Evolutionary conservation across 1,284 basidiomycete genomes (phyloP), one percentile per base, ranked within the genome.

Genomic region (Cutaneotrichosporon daszewskae): DNA sequence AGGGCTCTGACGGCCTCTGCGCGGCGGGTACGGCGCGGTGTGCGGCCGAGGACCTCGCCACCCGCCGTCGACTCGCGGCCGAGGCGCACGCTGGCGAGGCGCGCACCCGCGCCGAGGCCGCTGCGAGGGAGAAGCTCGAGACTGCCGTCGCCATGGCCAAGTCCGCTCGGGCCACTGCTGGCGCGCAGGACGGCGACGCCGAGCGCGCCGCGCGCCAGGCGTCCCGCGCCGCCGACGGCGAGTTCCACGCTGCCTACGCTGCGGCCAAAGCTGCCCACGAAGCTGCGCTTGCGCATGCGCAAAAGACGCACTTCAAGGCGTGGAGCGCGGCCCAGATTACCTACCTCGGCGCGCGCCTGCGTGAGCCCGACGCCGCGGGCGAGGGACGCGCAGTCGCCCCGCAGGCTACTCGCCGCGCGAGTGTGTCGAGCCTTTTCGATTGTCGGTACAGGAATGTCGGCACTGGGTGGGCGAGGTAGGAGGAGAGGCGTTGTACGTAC

Each of bases 311-410:
- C 18, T 24, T 24, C 3, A 34, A 34, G 33, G 42, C 42, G 2
- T 44, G 24, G 20, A 27, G 24, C 11, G 29, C 42, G 13, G 29
- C 36, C 13, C 37, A 37, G 24, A 26, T 44, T 11, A 29, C 17
- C n/a, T 44, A 44, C 36, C 37, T 44, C 36, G 42, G 42, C 36
- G 23, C 31, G 24, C 28, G 35, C 17, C 36, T 44, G 35, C 42
- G 42, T 16, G 42, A 37, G 8, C 42, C 42, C 18, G 35, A 44
- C 28, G 37, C 16, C 5, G 27, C 28, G 27, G 33, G 33, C 19
- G 37, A n/a, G n/a, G n/a, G n/a, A n/a, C n/a, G n/a, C n/a, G n/a
- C n/a, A n/a, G n/a, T n/a, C n/a, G n/a, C n/a, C n/a, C n/a, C n/a
- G n/a, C n/a, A n/a, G n/a, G n/a, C n/a, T n/a, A n/a, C n/a, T n/a